phyloP scores from a whole-genome alignment of 2,329 filamentous ascomycete genomes.

The Botryotinia convoluta region DNA sequence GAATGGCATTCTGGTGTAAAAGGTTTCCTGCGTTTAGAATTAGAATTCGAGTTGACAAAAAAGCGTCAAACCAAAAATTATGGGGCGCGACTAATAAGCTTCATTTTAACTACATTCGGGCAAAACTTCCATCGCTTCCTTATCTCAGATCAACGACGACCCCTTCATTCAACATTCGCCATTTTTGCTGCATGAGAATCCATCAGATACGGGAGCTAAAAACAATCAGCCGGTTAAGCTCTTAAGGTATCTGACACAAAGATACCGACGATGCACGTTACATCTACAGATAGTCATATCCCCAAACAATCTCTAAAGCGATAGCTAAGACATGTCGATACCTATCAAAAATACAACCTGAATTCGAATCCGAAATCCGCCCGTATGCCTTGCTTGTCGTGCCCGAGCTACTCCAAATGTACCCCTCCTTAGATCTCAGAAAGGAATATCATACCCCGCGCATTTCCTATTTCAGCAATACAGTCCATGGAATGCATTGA shows the following conservation, averaged over 20 bases:
- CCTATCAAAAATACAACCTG: neutral
- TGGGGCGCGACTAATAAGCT: neutral
- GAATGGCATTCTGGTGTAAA: neutral
- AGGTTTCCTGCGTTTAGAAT: neutral
- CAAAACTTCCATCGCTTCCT: conserved; percentile 24
- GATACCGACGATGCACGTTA: neutral
- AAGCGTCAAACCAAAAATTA: neutral
- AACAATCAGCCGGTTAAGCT: neutral
- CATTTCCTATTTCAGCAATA: conserved; percentile 21
- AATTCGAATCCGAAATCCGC: neutral
- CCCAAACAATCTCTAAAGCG: too few relatives aligned
- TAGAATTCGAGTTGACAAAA: neutral
- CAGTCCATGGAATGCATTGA: conserved; percentile 16
- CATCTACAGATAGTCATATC: neutral
- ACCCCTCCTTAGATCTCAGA: neutral
- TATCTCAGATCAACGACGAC: conserved; percentile 22
- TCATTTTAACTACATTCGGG: conserved; percentile 25
- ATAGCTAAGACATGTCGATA: neutral
- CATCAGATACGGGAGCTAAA: neutral
- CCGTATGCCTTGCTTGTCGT: neutral
- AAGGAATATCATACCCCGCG: neutral
- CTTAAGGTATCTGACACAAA: neutral
- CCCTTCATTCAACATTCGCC: neutral
- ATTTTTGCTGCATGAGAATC: neutral
- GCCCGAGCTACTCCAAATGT: neutral